These are phyloP conservation scores for Aspergillus aculeatus DNA, from an alignment of 2,329 filamentous ascomycete species.

Conservation along the genomic window DNA sequence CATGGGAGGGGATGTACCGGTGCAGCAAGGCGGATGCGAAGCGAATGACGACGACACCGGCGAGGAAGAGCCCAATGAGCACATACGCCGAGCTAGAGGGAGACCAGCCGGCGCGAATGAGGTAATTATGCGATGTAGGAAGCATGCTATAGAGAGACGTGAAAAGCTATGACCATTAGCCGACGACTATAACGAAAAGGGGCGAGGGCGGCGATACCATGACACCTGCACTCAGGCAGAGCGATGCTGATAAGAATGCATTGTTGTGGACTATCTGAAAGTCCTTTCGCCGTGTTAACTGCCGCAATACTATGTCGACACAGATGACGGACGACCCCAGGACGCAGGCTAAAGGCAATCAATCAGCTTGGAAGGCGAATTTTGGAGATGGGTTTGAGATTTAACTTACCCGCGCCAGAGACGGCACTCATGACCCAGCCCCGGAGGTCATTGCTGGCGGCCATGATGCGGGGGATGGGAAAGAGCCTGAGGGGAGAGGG, in stretches of 20 bases:
- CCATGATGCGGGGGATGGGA: slow-evolving; percentile 36
- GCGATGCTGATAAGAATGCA: slow-evolving; percentile 78
- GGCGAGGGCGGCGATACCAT: slow-evolving; percentile 64
- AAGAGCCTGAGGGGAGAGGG: neutral
- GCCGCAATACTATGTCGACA: slow-evolving; percentile 73
- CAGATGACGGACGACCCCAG: slow-evolving; percentile 82
- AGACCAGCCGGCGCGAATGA: slow-evolving; percentile 66
- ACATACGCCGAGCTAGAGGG: slow-evolving; percentile 61
- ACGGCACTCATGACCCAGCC: slow-evolving; percentile 89
- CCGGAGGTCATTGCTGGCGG: slow-evolving; percentile 74
- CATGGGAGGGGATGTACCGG: slow-evolving; percentile 49
- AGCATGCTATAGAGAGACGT: slow-evolving; percentile 92
- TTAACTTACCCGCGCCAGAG: slow-evolving; percentile 68
- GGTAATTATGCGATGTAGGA: slow-evolving; percentile 76
- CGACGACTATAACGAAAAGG: neutral
- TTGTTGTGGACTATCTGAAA: slow-evolving; percentile 91
- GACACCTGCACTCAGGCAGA: slow-evolving; percentile 92
- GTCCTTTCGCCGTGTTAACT: slow-evolving; percentile 68
- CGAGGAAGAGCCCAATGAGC: slow-evolving; percentile 48
- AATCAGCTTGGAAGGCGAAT: slow-evolving; percentile 14
- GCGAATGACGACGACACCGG: slow-evolving; percentile 49
- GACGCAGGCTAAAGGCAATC: slow-evolving; percentile 50
- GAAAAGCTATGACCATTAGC: slow-evolving; percentile 64
- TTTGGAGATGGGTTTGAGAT: neutral
- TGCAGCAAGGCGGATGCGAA: slow-evolving; percentile 48